phyloP scores from a whole-genome alignment of 2,329 filamentous ascomycete genomes.

The Paraphaeosphaeria minitans region DNA sequence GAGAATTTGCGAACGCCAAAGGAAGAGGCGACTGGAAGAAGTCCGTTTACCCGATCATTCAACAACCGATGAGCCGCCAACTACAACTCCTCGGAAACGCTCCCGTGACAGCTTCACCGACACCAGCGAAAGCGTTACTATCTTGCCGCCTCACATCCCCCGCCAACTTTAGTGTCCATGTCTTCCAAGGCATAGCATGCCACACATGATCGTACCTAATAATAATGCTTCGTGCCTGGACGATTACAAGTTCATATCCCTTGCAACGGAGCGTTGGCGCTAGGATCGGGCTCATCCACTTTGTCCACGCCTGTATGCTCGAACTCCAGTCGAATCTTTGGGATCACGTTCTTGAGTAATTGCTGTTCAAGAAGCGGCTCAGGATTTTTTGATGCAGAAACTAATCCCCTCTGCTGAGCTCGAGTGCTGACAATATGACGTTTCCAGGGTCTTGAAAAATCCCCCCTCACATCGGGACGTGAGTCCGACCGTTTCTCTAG shows the following conservation, averaged over 20 bases:
- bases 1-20: slow-evolving; percentile 26
- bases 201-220: background rate
- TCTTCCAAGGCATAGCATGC: slow-evolving; percentile 16
- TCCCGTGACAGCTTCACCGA: slow-evolving; percentile 20
- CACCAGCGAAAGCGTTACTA: slow-evolving; percentile 24
- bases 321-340: background rate
- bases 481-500: background rate
- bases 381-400: background rate
- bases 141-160: slow-evolving; percentile 26
- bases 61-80: background rate
- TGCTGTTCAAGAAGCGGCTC: background rate
- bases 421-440: slow-evolving; percentile 1
- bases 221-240: background rate
- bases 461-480: background rate
- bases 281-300: background rate
- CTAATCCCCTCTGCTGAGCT: background rate
- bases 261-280: background rate
- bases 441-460: background rate
- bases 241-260: background rate
- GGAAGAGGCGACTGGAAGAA: slow-evolving; percentile 17
- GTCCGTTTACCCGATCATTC: background rate
- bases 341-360: background rate
- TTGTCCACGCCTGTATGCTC: background rate
- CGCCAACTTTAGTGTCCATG: slow-evolving; percentile 33
- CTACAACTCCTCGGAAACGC: slow-evolving; percentile 23